Base-by-base conservation (phyloP, 176 grass and related monocot genomes). In the Otatea glauca region DNA sequence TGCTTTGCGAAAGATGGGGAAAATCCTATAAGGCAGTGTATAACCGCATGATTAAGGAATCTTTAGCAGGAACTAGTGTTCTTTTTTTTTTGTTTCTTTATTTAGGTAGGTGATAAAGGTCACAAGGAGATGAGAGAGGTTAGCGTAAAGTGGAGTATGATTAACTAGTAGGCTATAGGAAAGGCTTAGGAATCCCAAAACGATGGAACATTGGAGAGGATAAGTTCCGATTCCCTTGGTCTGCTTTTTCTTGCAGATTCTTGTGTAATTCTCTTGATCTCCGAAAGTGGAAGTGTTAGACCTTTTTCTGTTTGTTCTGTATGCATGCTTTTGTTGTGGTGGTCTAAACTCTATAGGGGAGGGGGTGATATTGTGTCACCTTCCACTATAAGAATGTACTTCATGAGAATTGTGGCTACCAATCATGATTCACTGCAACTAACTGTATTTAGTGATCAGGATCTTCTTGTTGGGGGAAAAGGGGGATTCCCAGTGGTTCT, bases 21-120 rank as follows among this genome's bases (percentile, higher is more conserved):
- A 43, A 9, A 43, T 43, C 42, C 42, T 9, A 9, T 89, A 58
- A 13, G 67, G 5, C 62, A 50, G 47, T 81, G 42, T 75, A 44
- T 64, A 7, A 81, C 58, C 86, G 83, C 77, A 81, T 88, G 91
- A 32, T 87, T 85, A 64, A 85, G 81, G 82, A 88, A 88, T 86
- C 84, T 86, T 58, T 86, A 85, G 80, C 43, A 61, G 71, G 69
- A 68, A 84, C 70, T 55, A 74, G 64, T 75, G 53, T 51, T 81
- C 72, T 67, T 67, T 72, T 55, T 81, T 83, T 75, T 72, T 44
- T 81, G 80, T 71, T 58, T 43, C 59, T 84, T 90, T 87, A 64
- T 51, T 83, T 84, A 79, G 77, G 60, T 77, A 72, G 39, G 5
- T 32, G 35, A 74, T 88, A 75, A 93, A 90, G 84, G 80, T 74